Percentiles rank a stretch among this genome's conserved stretches.
These are phyloP conservation scores for Curvularia spicifera DNA, from an alignment of 2,329 filamentous ascomycete genomes.

Conservation along the genomic window DNA sequence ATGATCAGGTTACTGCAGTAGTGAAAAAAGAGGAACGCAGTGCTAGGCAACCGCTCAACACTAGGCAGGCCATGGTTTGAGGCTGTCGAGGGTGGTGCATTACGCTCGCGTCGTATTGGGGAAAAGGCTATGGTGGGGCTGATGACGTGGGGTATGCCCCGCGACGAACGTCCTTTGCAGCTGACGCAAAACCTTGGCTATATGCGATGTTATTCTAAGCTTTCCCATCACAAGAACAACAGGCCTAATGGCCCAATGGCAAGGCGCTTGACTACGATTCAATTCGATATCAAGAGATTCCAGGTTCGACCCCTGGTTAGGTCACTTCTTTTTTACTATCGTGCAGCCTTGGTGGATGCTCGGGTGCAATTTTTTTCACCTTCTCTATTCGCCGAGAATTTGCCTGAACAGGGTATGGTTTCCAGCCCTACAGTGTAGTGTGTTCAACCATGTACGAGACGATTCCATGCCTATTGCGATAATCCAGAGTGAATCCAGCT, in stretches of 20 bases:
- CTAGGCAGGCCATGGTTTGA: conserved; percentile 9
- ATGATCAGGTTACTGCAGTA: background rate
- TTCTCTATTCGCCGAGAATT: background rate
- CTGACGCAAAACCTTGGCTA: no score
- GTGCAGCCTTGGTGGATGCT: background rate
- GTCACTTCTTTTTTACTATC: conserved; percentile 14
- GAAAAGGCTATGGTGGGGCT: conserved; percentile 14
- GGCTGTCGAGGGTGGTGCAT: conserved; percentile 8
- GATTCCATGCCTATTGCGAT: no score
- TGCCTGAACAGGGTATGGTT: background rate
- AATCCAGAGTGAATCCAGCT: no score
- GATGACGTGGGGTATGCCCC: conserved; percentile 11
- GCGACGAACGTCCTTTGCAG: background rate
- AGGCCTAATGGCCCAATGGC: conserved; percentile 59
- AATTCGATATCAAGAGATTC: conserved; percentile 40
- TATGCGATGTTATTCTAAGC: background rate
- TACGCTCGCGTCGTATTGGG: conserved; percentile 9
- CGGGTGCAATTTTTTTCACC: background rate
- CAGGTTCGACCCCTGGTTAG: conserved; percentile 37
- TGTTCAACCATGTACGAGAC: no score
- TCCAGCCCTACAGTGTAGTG: background rate
- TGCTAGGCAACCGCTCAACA: background rate
- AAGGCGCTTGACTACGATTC: conserved; percentile 64
- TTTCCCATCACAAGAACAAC: conserved; percentile 10
- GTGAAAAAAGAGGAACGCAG: no score